A percentile compares a stretch with the other conserved stretches of the same genome.
These are phyloP conservation scores for Penicillium macrosclerotiorum DNA, from an alignment of 495 filamentous ascomycete genomes.

Conservation along the genomic window DNA sequence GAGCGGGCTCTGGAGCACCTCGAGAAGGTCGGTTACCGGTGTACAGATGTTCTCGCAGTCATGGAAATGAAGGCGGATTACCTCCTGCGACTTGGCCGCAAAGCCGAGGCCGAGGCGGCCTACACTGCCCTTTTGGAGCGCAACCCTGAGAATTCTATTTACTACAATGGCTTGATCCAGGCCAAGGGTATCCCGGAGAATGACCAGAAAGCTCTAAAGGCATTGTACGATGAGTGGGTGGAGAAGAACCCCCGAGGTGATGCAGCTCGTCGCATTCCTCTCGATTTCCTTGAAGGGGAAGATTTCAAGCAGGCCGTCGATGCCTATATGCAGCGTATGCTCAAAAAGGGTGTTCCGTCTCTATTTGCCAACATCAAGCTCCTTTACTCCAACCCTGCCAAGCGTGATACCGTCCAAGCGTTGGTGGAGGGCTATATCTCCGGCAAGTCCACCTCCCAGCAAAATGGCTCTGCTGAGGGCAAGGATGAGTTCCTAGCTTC, in stretches of 20 bases:
- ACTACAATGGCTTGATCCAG: constrained; percentile 75
- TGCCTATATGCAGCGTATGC: constrained; percentile 77
- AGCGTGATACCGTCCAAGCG: constrained; percentile 70
- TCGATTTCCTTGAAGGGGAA: constrained; percentile 86
- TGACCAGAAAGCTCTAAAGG: constrained; percentile 62
- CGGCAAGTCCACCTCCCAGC: constrained; percentile 35
- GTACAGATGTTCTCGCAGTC: constrained; percentile 81
- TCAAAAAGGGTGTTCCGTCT: constrained; percentile 94
- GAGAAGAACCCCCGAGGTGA: constrained; percentile 78
- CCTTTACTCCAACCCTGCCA: constrained; percentile 72
- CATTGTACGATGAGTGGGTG: constrained; percentile 78
- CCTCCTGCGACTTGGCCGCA: constrained; percentile 70
- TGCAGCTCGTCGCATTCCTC: constrained; percentile 78
- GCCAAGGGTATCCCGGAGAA: constrained; percentile 60
- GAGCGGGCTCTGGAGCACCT: constrained; percentile 85
- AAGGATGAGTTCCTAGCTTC: constrained; percentile 64
- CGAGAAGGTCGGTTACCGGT: constrained; percentile 69
- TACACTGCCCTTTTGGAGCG: constrained; percentile 78
- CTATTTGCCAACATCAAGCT: constrained; percentile 95
- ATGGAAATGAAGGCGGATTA: constrained; percentile 89
- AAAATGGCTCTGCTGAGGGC: constrained; percentile 48
- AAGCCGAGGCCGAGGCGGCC: constrained; percentile 77
- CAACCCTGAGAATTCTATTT: constrained; percentile 81
- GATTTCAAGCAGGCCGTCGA: constrained; percentile 79
- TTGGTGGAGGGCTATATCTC: constrained; percentile 77